These are phyloP conservation scores for Clonostachys chloroleuca DNA, from an alignment of 2,329 filamentous ascomycete genomes.

Conservation along the genomic window DNA sequence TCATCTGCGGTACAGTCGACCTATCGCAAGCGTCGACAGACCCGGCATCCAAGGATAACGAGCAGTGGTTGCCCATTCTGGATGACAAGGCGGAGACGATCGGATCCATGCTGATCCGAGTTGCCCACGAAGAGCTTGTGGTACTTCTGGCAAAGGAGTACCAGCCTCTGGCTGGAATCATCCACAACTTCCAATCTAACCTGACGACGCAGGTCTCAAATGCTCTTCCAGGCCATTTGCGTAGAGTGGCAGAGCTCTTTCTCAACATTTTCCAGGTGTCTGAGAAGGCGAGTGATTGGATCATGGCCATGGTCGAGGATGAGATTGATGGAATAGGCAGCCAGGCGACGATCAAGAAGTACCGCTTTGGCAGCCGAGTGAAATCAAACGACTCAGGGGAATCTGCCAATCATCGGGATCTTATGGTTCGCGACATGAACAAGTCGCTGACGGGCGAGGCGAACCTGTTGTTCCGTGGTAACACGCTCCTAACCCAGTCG, in stretches of 20 bases:
- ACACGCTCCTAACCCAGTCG: conserved; percentile 88
- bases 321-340: conserved; percentile 92
- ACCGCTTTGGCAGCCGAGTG: conserved; percentile 67
- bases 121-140: conserved; percentile 83
- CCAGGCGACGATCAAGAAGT: conserved; percentile 65
- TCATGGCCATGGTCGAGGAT: conserved; percentile 89
- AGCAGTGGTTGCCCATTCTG: conserved; percentile 82
- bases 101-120: conserved; percentile 79
- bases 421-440: conserved; percentile 71
- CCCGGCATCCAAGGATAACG: conserved; percentile 63
- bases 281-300: conserved; percentile 79
- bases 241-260: conserved; percentile 77
- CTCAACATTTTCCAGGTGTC: conserved; percentile 96
- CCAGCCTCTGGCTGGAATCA: conserved; percentile 71
- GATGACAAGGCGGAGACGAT: conserved; percentile 73
- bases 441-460: conserved; percentile 81
- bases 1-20: conserved; percentile 70
- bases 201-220: conserved; percentile 82
- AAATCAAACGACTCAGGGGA: conserved; percentile 67
- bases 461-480: conserved; percentile 91
- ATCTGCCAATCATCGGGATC: conserved; percentile 60
- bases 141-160: conserved; percentile 87
- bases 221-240: conserved; percentile 71
- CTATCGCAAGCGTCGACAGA: conserved; percentile 77
- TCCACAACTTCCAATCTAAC: conserved; percentile 80